A percentile compares a stretch with the other conserved stretches of the same genome.
Conservation (phyloP, 2,329 filamentous ascomycete species). For the Phoma sp. region DNA sequence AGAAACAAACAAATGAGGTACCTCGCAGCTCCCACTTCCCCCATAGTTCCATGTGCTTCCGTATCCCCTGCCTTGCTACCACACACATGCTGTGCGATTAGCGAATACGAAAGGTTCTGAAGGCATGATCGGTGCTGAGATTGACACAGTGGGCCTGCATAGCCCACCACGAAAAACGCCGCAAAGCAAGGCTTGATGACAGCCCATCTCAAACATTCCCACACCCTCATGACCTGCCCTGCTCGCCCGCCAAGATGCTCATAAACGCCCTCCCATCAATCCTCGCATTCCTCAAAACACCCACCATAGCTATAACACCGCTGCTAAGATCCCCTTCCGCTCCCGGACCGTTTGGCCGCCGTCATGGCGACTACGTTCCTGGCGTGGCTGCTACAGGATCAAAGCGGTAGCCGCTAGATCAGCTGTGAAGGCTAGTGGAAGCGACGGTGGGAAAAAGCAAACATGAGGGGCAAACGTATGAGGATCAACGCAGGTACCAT, state of each 20-base stretch:
- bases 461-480: background rate
- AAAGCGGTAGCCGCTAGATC: constrained; percentile 7
- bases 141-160: background rate
- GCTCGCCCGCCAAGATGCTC: background rate
- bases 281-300: constrained; percentile 5
- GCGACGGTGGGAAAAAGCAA: constrained; percentile 11
- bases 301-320: background rate
- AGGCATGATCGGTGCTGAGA: background rate
- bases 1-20: constrained; percentile 25
- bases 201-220: background rate
- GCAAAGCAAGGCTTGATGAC: constrained; percentile 6
- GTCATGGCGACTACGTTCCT: constrained; percentile 1
- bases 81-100: background rate
- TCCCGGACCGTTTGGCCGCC: constrained; percentile 12
- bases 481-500: constrained; percentile 11
- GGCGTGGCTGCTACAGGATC: constrained; percentile 1
- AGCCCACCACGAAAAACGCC: background rate
- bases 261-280: background rate
- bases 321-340: constrained; percentile 5
- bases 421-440: background rate
- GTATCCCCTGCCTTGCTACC: background rate
- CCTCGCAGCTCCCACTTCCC: constrained; percentile 12
- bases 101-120: background rate
- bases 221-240: background rate
- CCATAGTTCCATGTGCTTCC: constrained; percentile 8